Conservation (phyloP, 192 early-diverging fungal species). For the Entomortierella lignicola region DNA sequence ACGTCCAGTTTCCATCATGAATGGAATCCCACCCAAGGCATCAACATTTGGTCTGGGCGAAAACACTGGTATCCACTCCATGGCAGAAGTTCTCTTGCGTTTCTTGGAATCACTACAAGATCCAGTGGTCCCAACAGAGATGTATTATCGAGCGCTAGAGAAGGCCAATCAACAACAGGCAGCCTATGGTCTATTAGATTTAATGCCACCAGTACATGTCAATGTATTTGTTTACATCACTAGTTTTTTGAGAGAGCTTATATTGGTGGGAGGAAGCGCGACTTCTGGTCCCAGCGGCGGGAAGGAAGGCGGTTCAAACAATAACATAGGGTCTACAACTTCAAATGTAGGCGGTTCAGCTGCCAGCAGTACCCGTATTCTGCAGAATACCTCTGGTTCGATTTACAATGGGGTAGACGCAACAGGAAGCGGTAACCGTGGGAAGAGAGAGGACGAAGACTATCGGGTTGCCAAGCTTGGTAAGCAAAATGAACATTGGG, state of each 20-base stretch:
- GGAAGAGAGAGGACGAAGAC: constrained; percentile 45
- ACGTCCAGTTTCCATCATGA: constrained; percentile 60
- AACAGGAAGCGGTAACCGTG: not conserved
- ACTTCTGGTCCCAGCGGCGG: not conserved
- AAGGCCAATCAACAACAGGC: constrained; percentile 61
- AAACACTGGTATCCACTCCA: constrained; percentile 67
- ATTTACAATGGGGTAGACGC: constrained; percentile 25
- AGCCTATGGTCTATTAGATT: constrained; percentile 38
- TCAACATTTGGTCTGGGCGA: constrained; percentile 65
- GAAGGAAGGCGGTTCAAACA: not conserved
- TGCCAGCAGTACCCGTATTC: constrained; percentile 2
- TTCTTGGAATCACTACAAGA: constrained; percentile 79
- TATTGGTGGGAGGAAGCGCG: constrained; percentile 35
- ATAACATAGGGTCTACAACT: not conserved
- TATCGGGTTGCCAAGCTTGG: constrained; percentile 41
- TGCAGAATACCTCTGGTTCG: constrained; percentile 29
- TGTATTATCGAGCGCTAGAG: constrained; percentile 73
- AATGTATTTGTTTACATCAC: constrained; percentile 85
- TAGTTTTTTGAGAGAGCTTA: constrained; percentile 80
- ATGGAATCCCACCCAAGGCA: constrained; percentile 53
- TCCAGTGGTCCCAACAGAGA: constrained; percentile 74
- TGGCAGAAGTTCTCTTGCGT: constrained; percentile 75
- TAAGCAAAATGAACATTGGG: constrained; percentile 12
- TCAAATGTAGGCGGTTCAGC: not conserved
- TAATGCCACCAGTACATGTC: constrained; percentile 71